Conservation (phyloP, 169 alveolate genomes). For the Plasmodium berghei region DNA sequence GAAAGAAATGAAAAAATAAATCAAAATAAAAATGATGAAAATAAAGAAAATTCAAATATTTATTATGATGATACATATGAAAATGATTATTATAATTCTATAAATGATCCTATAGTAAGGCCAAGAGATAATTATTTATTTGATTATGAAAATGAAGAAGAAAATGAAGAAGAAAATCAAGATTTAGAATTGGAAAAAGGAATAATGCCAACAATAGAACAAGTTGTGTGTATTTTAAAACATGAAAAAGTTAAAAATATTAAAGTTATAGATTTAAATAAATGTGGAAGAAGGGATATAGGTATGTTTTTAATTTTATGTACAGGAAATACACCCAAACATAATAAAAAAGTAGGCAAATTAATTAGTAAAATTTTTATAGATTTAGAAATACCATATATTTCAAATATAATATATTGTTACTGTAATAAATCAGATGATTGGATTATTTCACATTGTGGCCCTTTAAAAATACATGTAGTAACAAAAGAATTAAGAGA, state of each 20-base stretch:
- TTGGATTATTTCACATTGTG: conserved; percentile 87
- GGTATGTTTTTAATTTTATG: conserved; percentile 86
- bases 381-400: conserved; percentile 86
- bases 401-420: conserved; percentile 83
- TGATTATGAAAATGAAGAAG: conserved; percentile 80
- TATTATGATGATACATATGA: conserved; percentile 43
- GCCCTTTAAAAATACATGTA: conserved; percentile 85
- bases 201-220: conserved; percentile 86
- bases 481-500: conserved; percentile 81
- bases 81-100: conserved; percentile 80
- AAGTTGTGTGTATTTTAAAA: conserved; percentile 83
- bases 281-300: conserved; percentile 86
- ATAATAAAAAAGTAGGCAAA: conserved; percentile 82
- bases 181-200: conserved; percentile 82
- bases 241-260: conserved; percentile 81
- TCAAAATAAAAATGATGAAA: conserved; percentile 16
- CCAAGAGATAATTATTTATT: conserved; percentile 83
- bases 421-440: conserved; percentile 84
- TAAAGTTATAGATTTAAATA: conserved; percentile 82
- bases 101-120: conserved; percentile 78
- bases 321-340: conserved; percentile 82
- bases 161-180: conserved; percentile 25
- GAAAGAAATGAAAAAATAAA: conserved; percentile 64
- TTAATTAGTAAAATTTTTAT: conserved; percentile 79
- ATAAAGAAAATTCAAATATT: conserved; percentile 28